Percentiles rank a stretch among this genome's conserved stretches.
phyloP scores from a whole-genome alignment of 1,139 yeast genomes.

The Tardiomyces blankii region DNA sequence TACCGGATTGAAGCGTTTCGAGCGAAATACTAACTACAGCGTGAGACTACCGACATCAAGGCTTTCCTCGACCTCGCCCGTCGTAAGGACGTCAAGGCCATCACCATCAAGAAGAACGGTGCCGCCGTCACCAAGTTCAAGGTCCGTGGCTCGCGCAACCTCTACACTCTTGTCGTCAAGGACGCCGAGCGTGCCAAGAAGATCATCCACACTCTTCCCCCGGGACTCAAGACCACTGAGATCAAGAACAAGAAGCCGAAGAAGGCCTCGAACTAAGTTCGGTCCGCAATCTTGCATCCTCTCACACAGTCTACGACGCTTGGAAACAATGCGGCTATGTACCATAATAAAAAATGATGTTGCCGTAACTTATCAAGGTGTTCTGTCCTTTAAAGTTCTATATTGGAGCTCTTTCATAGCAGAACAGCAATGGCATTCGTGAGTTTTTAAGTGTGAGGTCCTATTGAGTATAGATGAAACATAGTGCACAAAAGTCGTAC shows the following conservation, averaged over 20 bases:
- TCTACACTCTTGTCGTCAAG: slow-evolving; percentile 92
- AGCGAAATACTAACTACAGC: neutral
- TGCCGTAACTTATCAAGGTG: neutral
- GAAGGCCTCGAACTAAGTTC: slow-evolving; percentile 10
- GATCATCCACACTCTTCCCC: slow-evolving; percentile 97
- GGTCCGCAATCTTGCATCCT: neutral
- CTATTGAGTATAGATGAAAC: too few species aligned
- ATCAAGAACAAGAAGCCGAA: slow-evolving; percentile 23
- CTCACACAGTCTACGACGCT: neutral
- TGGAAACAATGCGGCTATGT: neutral
- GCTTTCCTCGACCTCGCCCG: slow-evolving; percentile 96
- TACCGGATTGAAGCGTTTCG: too few species aligned
- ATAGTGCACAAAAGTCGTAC: too few species aligned
- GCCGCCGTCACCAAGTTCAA: slow-evolving; percentile 96
- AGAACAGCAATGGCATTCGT: too few species aligned
- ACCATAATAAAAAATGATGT: neutral
- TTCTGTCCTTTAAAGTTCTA: too few species aligned
- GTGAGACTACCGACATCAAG: slow-evolving; percentile 91
- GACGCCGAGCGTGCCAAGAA: slow-evolving; percentile 98
- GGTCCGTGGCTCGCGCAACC: slow-evolving; percentile 92
- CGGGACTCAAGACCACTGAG: slow-evolving; percentile 66
- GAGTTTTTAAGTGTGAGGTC: too few species aligned
- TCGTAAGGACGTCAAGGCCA: slow-evolving; percentile 89
- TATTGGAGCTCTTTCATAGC: too few species aligned
- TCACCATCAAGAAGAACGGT: slow-evolving; percentile 83